Evolutionary conservation across 2,329 filamentous ascomycete species (phyloP).

Genomic region (Phyllosticta citribraziliensis): DNA sequence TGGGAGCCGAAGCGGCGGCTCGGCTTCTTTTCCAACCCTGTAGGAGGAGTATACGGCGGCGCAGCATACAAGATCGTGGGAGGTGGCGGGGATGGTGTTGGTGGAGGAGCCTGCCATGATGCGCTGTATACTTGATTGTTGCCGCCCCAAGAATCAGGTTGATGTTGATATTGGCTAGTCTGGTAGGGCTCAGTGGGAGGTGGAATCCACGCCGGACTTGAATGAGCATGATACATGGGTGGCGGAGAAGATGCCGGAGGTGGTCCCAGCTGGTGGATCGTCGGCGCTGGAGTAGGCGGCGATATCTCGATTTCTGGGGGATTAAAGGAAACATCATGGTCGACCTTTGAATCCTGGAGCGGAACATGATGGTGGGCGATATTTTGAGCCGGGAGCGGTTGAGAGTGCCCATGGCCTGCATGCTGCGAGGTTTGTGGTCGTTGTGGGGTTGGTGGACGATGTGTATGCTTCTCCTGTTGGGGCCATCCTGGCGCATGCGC

Average conservation of each 20-base stretch:
- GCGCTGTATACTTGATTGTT: neutral
- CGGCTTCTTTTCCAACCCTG: neutral
- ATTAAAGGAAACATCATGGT: neutral
- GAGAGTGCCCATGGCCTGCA: neutral
- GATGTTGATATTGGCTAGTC: neutral
- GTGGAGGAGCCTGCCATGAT: constrained; percentile 1
- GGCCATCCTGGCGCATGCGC: constrained; percentile 3
- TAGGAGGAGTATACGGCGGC: constrained; percentile 1
- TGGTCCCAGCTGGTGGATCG: neutral
- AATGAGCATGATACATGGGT: constrained; percentile 1
- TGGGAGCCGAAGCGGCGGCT: constrained; percentile 1
- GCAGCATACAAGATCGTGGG: neutral
- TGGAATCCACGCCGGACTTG: neutral
- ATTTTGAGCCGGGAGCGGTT: neutral
- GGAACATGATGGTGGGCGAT: neutral
- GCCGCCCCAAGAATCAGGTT: neutral
- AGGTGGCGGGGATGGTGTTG: neutral
- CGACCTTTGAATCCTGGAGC: neutral
- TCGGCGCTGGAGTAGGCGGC: neutral
- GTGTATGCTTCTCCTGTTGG: constrained; percentile 1
- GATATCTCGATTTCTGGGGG: constrained; percentile 3
- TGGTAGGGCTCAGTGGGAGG: neutral
- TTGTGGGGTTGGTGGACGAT: neutral
- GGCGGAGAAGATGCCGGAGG: neutral
- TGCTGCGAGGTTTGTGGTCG: neutral